Evolutionary conservation across 116 monocot species (phyloP).

Genomic region (Phalaenopsis hybrid): DNA sequence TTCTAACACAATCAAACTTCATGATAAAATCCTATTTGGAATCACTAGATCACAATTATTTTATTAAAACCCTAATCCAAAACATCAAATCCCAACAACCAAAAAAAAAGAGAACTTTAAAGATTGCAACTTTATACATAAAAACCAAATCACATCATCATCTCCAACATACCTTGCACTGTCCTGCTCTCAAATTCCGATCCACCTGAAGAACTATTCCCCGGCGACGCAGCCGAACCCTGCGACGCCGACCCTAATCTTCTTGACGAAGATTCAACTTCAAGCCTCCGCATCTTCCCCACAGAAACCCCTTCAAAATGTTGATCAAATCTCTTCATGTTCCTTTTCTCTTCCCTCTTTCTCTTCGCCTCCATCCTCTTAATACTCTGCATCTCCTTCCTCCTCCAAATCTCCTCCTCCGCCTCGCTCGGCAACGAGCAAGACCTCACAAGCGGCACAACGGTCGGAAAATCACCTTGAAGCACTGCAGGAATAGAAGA

Average conservation of each 20-base stretch:
- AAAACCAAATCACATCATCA: too few species aligned
- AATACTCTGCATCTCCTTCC: constrained; percentile 69
- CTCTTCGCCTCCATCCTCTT: constrained; percentile 69
- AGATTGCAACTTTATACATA: too few species aligned
- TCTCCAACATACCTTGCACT: constrained; percentile 19
- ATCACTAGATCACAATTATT: too few species aligned
- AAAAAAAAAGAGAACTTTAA: too few species aligned
- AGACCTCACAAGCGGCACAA: constrained; percentile 30
- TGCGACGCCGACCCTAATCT: constrained; percentile 13
- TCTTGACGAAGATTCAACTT: neutral
- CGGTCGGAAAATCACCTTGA: constrained; percentile 3
- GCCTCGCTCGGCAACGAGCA: constrained; percentile 66
- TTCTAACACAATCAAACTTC: too few species aligned
- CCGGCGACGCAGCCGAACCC: constrained; percentile 42
- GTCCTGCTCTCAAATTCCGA: constrained; percentile 14
- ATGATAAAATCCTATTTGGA: too few species aligned
- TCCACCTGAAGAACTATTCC: constrained; percentile 27
- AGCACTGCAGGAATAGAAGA: constrained; percentile 39
- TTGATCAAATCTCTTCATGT: constrained; percentile 5
- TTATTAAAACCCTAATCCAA: neutral
- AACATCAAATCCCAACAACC: neutral
- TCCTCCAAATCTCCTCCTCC: constrained; percentile 48
- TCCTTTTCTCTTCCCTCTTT: constrained; percentile 52
- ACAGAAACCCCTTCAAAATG: neutral
- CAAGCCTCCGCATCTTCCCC: neutral